Evolutionary conservation across 192 early-diverging fungal genomes (phyloP), one percentile per base, ranked within the genome.

Genomic region (Dissophora ornata): DNA sequence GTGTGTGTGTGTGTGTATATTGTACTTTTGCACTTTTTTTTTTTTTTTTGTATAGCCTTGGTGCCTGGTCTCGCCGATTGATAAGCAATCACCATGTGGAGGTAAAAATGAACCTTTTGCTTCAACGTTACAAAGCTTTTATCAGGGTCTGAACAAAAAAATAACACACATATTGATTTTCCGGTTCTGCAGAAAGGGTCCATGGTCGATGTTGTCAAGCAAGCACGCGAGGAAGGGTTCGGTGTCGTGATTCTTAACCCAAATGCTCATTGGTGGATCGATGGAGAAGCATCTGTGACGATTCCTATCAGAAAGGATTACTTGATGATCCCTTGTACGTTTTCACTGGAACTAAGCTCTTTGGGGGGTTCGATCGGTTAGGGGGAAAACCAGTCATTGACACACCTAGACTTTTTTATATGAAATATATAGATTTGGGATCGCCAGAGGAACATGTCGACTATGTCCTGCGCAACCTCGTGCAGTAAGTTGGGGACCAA

Each of bases 221-320:
- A 29, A 30, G 71, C 71, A 21, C 62, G 24, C 21, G 33, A 59
- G 24, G 50, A 58, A 13, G 71, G 63, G 4, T 75, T 54, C 25
- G 71, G 71, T 7, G 36, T 75, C 26, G 28, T 61, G 11, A 47
- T 67, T 16, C 45, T 67, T 5, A 75, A 75, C 33, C 71, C 71
- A 28, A 75, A 75, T 32, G 49, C 57, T 16, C 71, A 75, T 42
- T 66, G 56, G 40, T 75, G 63, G 63, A 57, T 67, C 2, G 50
- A 75, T 46, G 57, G 57, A 9, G 40, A 38, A 22, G 33, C 62
- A 30, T 24, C 57, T 12, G 71, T 75, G 44, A 18, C 40, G 12
- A 44, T 38, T 38, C 36, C 36, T 9, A 38, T 13, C 13, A 38
- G 13, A 13, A 38, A 38, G 13, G 36, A 38, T 38, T 38, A 38